These are phyloP conservation scores for Crassisporium funariophilum DNA, from an alignment of 768 basidiomycete genomes.

Conservation along the genomic window DNA sequence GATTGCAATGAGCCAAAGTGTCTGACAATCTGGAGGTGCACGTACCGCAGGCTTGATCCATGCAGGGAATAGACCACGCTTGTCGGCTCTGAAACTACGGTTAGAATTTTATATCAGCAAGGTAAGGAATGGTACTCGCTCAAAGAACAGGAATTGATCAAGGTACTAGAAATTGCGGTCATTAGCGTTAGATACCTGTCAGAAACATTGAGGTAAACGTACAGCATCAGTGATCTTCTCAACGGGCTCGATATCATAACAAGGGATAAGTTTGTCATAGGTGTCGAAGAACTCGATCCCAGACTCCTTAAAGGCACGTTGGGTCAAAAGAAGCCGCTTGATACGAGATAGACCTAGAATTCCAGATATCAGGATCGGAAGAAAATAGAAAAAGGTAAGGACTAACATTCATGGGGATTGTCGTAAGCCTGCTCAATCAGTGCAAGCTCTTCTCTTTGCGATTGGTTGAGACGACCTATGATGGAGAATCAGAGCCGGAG, in stretches of 20 bases:
- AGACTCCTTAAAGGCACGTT: slow-evolving; percentile 97
- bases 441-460: slow-evolving; percentile 96
- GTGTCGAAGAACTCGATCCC: slow-evolving; percentile 98
- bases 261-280: slow-evolving; percentile 97
- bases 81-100: slow-evolving; percentile 67
- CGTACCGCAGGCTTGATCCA: slow-evolving; percentile 95
- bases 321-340: slow-evolving; percentile 94
- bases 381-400: neutral
- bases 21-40: neutral
- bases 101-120: neutral
- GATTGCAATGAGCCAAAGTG: slow-evolving; percentile 4
- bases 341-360: slow-evolving; percentile 83
- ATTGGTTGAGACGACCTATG: slow-evolving; percentile 88
- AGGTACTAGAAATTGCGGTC: slow-evolving; percentile 60
- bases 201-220: slow-evolving; percentile 29
- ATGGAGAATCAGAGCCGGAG: neutral
- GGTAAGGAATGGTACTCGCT: slow-evolving; percentile 41
- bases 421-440: slow-evolving; percentile 99
- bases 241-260: slow-evolving; percentile 98
- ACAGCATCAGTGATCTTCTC: slow-evolving; percentile 99
- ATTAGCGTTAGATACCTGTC: slow-evolving; percentile 7
- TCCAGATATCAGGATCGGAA: slow-evolving; percentile 2
- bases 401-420: slow-evolving; percentile 94
- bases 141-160: slow-evolving; percentile 98
- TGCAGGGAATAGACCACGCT: slow-evolving; percentile 95